A percentile compares a stretch with the other conserved stretches of the same genome.
Conservation (phyloP, 2,329 filamentous ascomycete genomes). For the Beauveria rudraprayagi region DNA sequence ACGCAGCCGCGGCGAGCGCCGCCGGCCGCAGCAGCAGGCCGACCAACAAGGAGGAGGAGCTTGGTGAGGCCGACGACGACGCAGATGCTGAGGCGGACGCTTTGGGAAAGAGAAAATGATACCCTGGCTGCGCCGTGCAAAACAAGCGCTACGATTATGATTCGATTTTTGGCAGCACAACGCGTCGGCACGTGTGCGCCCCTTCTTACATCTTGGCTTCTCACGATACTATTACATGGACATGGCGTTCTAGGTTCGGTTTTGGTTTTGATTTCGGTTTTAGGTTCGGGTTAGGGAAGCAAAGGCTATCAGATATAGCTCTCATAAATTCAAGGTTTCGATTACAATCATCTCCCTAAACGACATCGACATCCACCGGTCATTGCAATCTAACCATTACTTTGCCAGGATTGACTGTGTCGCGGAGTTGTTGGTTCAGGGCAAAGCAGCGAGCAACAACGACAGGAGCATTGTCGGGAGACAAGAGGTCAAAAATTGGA, state of each 20-base stretch:
- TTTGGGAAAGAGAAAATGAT: conserved; percentile 30
- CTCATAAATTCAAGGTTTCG: neutral
- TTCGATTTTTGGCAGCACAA: neutral
- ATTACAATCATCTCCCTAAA: neutral
- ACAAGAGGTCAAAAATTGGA: neutral
- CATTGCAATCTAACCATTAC: neutral
- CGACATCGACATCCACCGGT: neutral
- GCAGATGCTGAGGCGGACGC: conserved; percentile 33
- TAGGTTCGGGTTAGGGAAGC: too few relatives aligned
- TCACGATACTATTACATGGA: neutral
- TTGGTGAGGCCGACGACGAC: conserved; percentile 46
- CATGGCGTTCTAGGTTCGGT: neutral
- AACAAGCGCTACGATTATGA: neutral
- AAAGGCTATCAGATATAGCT: neutral
- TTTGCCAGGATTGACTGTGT: neutral
- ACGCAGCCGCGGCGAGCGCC: neutral
- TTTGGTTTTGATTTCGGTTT: too few relatives aligned
- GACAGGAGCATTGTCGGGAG: neutral
- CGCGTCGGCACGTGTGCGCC: neutral
- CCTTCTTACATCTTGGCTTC: neutral
- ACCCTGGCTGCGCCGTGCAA: neutral
- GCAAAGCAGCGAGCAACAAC: neutral
- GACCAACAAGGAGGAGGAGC: conserved; percentile 37
- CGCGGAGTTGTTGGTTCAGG: neutral
- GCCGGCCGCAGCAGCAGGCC: conserved; percentile 14